Conservation (phyloP, 805 yeast species). For the Metschnikowia vanudenii region DNA sequence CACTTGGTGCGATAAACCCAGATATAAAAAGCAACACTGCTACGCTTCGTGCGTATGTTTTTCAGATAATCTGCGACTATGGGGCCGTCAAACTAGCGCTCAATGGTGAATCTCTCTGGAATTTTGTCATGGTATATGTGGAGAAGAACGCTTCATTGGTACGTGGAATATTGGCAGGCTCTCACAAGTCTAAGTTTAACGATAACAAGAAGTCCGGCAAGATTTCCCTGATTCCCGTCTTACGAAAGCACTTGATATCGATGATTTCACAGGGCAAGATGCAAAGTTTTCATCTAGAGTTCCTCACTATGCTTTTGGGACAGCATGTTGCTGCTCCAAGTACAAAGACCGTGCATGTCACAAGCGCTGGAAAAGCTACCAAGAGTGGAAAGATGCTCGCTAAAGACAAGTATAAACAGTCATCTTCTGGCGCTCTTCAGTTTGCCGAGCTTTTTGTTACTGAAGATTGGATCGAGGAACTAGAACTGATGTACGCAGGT, state of each 20-base stretch:
- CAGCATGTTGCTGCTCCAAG: conserved; percentile 26
- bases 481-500: conserved; percentile 57
- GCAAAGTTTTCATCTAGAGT: conserved; percentile 42
- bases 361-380: conserved; percentile 19
- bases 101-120: conserved; percentile 64
- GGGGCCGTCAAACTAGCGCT: conserved; percentile 57
- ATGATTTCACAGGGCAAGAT: conserved; percentile 50
- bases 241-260: conserved; percentile 54
- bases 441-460: conserved; percentile 59
- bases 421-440: conserved; percentile 19
- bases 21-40: conserved; percentile 58
- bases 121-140: conserved; percentile 56
- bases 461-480: conserved; percentile 53
- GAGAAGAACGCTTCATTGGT: conserved; percentile 43
- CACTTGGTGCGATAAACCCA: conserved; percentile 70
- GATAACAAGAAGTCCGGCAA: conserved; percentile 51
- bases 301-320: conserved; percentile 49
- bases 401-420: conserved; percentile 23
- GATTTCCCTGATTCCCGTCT: conserved; percentile 40
- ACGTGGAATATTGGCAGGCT: conserved; percentile 55
- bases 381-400: conserved; percentile 19
- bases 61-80: conserved; percentile 48
- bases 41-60: conserved; percentile 47
- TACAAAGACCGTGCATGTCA: conserved; percentile 19
- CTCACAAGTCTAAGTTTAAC: conserved; percentile 45